Conservation (phyloP, 2,329 filamentous ascomycete species). For the Pseudomassariella vexata region DNA sequence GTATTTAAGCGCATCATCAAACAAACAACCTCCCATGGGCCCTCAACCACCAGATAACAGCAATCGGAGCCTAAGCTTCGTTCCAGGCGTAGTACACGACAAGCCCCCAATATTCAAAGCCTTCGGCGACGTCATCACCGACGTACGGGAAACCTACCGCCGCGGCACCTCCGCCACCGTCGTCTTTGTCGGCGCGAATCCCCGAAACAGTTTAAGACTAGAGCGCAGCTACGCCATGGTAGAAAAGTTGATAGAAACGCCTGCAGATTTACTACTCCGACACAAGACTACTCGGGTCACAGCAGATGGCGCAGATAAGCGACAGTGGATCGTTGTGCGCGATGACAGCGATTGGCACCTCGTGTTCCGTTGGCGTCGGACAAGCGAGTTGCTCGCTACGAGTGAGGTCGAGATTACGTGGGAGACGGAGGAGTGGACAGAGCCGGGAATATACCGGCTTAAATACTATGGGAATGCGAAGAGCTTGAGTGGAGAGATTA, state of each 20-base stretch:
- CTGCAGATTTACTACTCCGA: slow-evolving; percentile 7
- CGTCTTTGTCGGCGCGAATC: slow-evolving; percentile 80
- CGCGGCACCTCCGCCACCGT: slow-evolving; percentile 56
- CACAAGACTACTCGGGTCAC: neutral
- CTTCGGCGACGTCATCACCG: slow-evolving; percentile 62
- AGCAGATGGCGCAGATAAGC: neutral
- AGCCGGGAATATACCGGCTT: slow-evolving; percentile 64
- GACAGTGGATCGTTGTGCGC: slow-evolving; percentile 60
- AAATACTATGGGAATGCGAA: slow-evolving; percentile 80
- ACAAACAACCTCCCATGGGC: slow-evolving; percentile 34
- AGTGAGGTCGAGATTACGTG: slow-evolving; percentile 73
- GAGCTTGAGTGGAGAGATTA: slow-evolving; percentile 54
- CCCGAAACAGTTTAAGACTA: slow-evolving; percentile 75
- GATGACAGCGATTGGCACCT: slow-evolving; percentile 79
- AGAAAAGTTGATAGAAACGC: slow-evolving; percentile 47
- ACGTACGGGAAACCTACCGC: slow-evolving; percentile 45
- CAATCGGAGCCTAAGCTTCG: slow-evolving; percentile 69
- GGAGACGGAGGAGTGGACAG: slow-evolving; percentile 61
- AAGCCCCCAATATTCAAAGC: slow-evolving; percentile 54
- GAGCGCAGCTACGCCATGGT: slow-evolving; percentile 74
- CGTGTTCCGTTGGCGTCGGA: slow-evolving; percentile 73
- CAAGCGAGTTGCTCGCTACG: slow-evolving; percentile 62
- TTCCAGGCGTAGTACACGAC: slow-evolving; percentile 72
- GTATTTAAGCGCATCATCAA: slow-evolving; percentile 50
- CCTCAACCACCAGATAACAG: slow-evolving; percentile 72